phyloP scores from a whole-genome alignment of 2,329 filamentous ascomycete genomes.

The Diaporthe vaccinii region DNA sequence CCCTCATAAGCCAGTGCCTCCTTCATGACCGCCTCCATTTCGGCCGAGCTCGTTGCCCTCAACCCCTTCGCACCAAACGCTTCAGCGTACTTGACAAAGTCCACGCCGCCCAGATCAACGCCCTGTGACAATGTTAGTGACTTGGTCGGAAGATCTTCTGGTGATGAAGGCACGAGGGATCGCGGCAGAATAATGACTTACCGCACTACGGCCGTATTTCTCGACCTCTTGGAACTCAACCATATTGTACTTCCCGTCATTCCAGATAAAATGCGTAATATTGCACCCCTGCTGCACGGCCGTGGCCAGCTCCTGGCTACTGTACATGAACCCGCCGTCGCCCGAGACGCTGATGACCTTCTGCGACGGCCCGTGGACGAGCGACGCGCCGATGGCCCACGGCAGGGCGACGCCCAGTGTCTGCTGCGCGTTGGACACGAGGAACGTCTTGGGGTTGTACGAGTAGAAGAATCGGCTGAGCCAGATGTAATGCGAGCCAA shows the following conservation, averaged over 20 bases:
- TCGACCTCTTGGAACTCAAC: constrained; percentile 65
- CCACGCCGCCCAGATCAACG: constrained; percentile 59
- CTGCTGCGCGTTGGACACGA: constrained; percentile 63
- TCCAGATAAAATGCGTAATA: constrained; percentile 65
- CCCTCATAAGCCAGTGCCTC: constrained; percentile 58
- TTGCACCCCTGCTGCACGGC: constrained; percentile 61
- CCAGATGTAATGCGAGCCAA: constrained; percentile 64
- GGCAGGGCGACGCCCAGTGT: constrained; percentile 62
- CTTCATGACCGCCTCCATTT: constrained; percentile 58
- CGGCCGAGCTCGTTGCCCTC: constrained; percentile 53
- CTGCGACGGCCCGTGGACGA: constrained; percentile 55
- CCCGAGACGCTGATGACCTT: constrained; percentile 61
- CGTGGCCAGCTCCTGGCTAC: constrained; percentile 59
- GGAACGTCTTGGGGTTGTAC: constrained; percentile 58
- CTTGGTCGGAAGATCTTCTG: no score
- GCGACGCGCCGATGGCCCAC: constrained; percentile 61
- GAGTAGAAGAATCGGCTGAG: constrained; percentile 60
- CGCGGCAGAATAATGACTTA: neutral
- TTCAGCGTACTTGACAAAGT: constrained; percentile 62
- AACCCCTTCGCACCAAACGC: constrained; percentile 61
- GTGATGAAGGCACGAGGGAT: neutral
- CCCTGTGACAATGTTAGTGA: constrained; percentile 44
- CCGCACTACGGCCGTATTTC: constrained; percentile 59
- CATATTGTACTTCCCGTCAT: constrained; percentile 64
- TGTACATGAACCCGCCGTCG: constrained; percentile 65